Conservation (phyloP, 371 early-diverging fungal genomes). For the Lichtheimia corymbifera region DNA sequence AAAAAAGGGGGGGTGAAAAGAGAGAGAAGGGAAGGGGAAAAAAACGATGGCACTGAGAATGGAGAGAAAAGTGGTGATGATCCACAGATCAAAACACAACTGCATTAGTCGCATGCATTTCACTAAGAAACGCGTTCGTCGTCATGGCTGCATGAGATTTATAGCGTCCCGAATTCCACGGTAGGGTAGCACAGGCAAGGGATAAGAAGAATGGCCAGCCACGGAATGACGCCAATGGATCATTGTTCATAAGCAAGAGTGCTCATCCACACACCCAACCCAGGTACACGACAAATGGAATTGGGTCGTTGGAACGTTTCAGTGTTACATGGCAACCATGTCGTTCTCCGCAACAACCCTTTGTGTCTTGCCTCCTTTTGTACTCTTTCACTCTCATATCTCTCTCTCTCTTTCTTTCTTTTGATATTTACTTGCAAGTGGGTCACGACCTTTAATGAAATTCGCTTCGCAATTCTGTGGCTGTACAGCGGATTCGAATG, state of each 20-base stretch:
- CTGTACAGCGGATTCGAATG: constrained; percentile 25
- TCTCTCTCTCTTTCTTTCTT: constrained; percentile 4
- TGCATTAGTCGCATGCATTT: constrained; percentile 1
- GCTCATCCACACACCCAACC: background rate
- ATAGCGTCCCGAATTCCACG: too few relatives aligned
- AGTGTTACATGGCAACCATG: background rate
- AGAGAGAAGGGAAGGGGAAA: background rate
- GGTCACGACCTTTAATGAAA: constrained; percentile 5
- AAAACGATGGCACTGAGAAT: background rate
- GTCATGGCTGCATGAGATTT: too few relatives aligned
- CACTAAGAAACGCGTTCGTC: background rate
- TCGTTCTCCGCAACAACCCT: background rate
- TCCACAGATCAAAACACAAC: background rate
- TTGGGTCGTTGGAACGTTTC: constrained; percentile 1
- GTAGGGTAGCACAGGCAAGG: too few relatives aligned
- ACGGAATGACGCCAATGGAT: background rate
- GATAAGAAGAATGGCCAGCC: too few relatives aligned
- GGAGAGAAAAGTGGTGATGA: background rate
- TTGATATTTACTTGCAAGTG: background rate
- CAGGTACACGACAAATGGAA: background rate
- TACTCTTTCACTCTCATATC: background rate
- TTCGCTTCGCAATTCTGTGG: constrained; percentile 32
- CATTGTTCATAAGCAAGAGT: background rate
- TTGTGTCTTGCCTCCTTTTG: background rate
- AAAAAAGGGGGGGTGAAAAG: background rate